Evolutionary conservation across 768 basidiomycete species (phyloP), one percentile per base, ranked within the genome.

Genomic region (Candolleomyces eurysporus): DNA sequence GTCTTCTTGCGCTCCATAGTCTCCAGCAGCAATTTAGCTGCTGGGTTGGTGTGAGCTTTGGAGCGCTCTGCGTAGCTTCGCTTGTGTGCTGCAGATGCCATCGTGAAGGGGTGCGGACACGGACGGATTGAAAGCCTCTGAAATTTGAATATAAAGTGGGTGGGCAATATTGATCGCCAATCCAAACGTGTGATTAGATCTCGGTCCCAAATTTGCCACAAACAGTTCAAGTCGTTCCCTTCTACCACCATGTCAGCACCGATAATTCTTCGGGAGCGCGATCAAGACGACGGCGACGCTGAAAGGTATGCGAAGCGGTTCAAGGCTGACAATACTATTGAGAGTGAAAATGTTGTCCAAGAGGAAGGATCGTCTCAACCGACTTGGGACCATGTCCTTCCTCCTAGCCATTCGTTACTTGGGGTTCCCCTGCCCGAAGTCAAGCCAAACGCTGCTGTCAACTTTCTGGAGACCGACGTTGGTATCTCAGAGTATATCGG

Each of bases 401-500:
- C 92, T 30, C 87, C 91, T 4, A 94, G 91, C 66, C 88, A 91
- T 73, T 72, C 77, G 52, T 79, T 92, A 16, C 79, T 92, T 5
- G 87, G 86, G 59, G 79, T 86, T 48, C 78, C 84, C 19, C 72
- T 78, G 11, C 84, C 87, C 26, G 73, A 77, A 21, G 78, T 75
- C 21, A 75, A 78, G 31, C 77, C 82, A 36, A 80, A 81, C 59
- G 81, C 81, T 30, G 72, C 81, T 6, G 77, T 87, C 63, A 84
- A 84, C 63, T 86, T 87, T 58, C 70, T 86, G 64, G 94, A 97
- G 71, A 79, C 81, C 6, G 88, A 96, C 70, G 95, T 97, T 36
- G 95, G 95, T 2, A 96, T 98, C 46, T 90, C 91, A 5, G 89
- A 93, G 70, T 96, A 95, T 72, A 83, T 95, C 64, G 84, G 84